phyloP scores from a whole-genome alignment of 1,284 basidiomycete species.

The Athelia sp. region DNA sequence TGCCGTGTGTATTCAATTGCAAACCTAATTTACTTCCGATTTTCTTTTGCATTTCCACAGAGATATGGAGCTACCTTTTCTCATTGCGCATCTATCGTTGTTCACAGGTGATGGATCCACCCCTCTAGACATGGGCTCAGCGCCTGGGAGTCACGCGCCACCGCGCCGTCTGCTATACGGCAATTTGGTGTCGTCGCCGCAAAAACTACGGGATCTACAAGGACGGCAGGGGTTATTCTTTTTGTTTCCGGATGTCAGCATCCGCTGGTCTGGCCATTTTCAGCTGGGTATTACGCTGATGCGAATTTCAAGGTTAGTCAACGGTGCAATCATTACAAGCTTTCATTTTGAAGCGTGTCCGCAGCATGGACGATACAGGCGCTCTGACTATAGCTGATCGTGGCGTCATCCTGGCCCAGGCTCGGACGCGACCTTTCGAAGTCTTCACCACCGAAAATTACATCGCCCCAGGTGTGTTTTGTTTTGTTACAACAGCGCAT shows the following conservation, averaged over 20 bases:
- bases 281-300: conserved; percentile 72
- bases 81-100: conserved; percentile 75
- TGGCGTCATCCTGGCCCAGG: conserved; percentile 59
- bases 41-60: conserved; percentile 30
- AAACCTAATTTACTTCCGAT: conserved; percentile 19
- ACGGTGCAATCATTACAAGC: background rate
- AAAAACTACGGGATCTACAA: conserved; percentile 72
- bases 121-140: conserved; percentile 51
- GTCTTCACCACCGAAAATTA: conserved; percentile 71
- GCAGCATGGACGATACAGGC: conserved; percentile 48
- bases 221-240: conserved; percentile 80
- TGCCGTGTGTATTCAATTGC: conserved; percentile 12
- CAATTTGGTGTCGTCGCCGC: conserved; percentile 75
- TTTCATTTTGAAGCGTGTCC: background rate
- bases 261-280: conserved; percentile 73
- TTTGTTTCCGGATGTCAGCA: conserved; percentile 85
- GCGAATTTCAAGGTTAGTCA: conserved; percentile 70
- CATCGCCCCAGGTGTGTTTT: conserved; percentile 68
- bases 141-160: conserved; percentile 37
- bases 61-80: conserved; percentile 76
- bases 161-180: conserved; percentile 73
- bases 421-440: conserved; percentile 71
- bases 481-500: conserved; percentile 9
- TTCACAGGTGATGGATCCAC: conserved; percentile 56
- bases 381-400: conserved; percentile 42